Evolutionary conservation across 176 grass and related monocot genomes (phyloP).

Genomic region (Hsuehochloa calcarea): DNA sequence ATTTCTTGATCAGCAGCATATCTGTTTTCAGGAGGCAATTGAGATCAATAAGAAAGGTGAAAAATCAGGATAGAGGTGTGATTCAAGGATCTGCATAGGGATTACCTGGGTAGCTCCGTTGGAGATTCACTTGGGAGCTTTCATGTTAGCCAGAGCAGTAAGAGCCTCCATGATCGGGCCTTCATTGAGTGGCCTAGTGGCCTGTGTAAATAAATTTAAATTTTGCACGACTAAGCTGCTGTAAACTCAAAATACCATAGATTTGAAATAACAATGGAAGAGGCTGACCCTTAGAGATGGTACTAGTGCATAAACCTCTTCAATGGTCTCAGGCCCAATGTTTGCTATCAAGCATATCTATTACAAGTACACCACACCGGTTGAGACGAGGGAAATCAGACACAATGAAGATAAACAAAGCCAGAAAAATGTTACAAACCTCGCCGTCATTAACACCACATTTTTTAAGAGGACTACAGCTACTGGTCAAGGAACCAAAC

Average conservation of each 20-base stretch:
- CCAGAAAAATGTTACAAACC: conserved; percentile 46
- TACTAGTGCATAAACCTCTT: conserved; percentile 89
- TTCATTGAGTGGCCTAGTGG: conserved; percentile 56
- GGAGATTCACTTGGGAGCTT: conserved; percentile 53
- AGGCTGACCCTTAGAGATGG: conserved; percentile 85
- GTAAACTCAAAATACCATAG: neutral
- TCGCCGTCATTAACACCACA: conserved; percentile 69
- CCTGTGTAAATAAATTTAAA: conserved; percentile 38
- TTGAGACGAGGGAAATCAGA: conserved; percentile 19
- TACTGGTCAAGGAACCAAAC: conserved; percentile 57
- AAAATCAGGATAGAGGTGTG: neutral
- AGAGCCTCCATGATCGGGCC: conserved; percentile 59
- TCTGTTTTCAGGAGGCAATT: conserved; percentile 4
- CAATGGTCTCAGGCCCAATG: conserved; percentile 67
- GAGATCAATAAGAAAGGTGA: neutral
- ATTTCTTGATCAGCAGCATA: conserved; percentile 19
- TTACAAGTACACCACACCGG: neutral
- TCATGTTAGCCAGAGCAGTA: conserved; percentile 47
- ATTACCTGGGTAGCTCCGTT: conserved; percentile 13
- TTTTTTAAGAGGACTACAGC: conserved; percentile 68
- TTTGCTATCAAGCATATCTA: conserved; percentile 96
- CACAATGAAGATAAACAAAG: conserved; percentile 1
- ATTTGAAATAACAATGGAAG: conserved; percentile 24
- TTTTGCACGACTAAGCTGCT: conserved; percentile 6
- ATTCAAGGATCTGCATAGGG: neutral